phyloP scores from a whole-genome alignment of 1,284 basidiomycete genomes.

The Mixia osmundae region DNA sequence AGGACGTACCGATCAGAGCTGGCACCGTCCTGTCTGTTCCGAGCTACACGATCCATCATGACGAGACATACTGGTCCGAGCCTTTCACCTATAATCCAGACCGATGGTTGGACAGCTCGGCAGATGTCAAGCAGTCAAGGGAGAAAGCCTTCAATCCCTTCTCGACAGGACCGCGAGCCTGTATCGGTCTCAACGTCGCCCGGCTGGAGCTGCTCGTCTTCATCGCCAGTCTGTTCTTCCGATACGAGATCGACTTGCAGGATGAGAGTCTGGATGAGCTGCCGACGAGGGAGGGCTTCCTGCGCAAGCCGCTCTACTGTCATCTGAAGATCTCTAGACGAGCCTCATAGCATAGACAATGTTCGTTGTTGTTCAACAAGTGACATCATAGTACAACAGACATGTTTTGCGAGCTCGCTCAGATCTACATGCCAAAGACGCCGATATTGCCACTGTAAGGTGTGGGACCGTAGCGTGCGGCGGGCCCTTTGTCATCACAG shows the following conservation, averaged over 20 bases:
- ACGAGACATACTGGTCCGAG: conserved; percentile 49
- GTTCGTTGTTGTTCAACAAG: too few relatives aligned
- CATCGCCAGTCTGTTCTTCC: conserved; percentile 41
- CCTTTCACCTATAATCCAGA: conserved; percentile 31
- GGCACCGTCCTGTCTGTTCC: conserved; percentile 20
- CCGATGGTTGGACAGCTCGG: conserved; percentile 52
- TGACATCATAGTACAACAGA: too few relatives aligned
- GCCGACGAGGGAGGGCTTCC: conserved; percentile 46
- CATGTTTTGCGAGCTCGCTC: too few relatives aligned
- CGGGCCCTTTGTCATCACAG: too few relatives aligned
- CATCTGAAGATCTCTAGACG: too few relatives aligned
- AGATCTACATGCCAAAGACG: too few relatives aligned
- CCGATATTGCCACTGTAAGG: too few relatives aligned
- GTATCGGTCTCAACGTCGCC: conserved; percentile 30
- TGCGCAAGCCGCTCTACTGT: conserved; percentile 48
- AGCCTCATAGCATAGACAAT: too few relatives aligned
- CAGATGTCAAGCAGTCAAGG: conserved; percentile 33
- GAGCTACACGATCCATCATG: conserved; percentile 53
- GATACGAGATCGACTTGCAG: conserved; percentile 31
- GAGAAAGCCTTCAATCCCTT: conserved; percentile 43
- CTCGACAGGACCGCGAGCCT: conserved; percentile 27
- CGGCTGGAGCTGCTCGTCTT: conserved; percentile 49
- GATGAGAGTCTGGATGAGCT: conserved; percentile 26
- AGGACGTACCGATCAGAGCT: conserved; percentile 18
- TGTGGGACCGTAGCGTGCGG: too few relatives aligned